Conservation (phyloP, 1,139 yeast species). For the Pichia inconspicua region DNA sequence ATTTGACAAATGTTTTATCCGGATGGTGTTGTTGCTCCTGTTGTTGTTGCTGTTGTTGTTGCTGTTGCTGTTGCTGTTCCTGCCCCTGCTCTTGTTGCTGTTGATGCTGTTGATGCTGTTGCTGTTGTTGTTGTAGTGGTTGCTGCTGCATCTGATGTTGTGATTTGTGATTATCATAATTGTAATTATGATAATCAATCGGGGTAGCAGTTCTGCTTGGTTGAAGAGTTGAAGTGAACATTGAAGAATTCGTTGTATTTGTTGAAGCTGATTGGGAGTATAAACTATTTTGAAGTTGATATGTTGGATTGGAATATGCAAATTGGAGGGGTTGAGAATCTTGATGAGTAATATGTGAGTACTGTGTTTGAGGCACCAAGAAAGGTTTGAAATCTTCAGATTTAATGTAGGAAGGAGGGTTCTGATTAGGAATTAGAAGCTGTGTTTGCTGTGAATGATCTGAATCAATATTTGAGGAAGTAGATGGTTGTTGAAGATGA, state of each 20-base stretch:
- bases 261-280: background rate
- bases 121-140: background rate
- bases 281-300: background rate
- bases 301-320: background rate
- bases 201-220: constrained; percentile 9
- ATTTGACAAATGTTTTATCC: background rate
- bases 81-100: background rate
- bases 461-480: background rate
- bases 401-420: background rate
- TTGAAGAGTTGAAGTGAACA: constrained; percentile 6
- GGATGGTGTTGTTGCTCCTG: background rate
- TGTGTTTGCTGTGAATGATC: constrained; percentile 7
- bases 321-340: background rate
- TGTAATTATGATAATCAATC: constrained; percentile 4
- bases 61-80: background rate
- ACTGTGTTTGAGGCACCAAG: background rate
- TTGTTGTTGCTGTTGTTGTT: background rate
- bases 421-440: background rate
- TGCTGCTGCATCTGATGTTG: background rate
- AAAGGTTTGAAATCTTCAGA: background rate
- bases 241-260: background rate
- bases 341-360: background rate
- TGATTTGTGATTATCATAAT: background rate
- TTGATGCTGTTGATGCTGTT: background rate
- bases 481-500: background rate